These are phyloP conservation scores for Claviceps humidiphila DNA, from an alignment of 2,329 filamentous ascomycete species.

Conservation along the genomic window DNA sequence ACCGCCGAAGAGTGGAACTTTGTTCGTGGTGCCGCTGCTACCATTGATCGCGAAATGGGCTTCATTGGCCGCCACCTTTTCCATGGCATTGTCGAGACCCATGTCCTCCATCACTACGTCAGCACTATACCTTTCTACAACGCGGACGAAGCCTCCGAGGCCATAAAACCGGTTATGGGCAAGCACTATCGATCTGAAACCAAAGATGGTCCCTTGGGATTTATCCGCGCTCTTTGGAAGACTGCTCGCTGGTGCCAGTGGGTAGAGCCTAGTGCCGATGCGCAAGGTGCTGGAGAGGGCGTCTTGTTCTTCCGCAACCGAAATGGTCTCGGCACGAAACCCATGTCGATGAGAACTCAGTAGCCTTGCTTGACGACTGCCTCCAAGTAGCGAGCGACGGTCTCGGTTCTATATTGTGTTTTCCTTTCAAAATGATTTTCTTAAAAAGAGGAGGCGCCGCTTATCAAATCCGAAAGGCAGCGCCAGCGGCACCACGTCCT, in stretches of 20 bases:
- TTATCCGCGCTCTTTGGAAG: conserved; percentile 71
- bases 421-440: neutral
- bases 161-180: conserved; percentile 92
- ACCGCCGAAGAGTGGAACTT: conserved; percentile 78
- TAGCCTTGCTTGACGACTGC: neutral
- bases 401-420: conserved; percentile 1
- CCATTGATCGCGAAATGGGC: conserved; percentile 93
- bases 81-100: conserved; percentile 95
- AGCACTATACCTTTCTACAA: conserved; percentile 94
- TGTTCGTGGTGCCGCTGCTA: conserved; percentile 82
- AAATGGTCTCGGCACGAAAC: conserved; percentile 63
- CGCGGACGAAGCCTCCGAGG: conserved; percentile 85
- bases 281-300: conserved; percentile 66
- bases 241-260: conserved; percentile 84
- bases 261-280: conserved; percentile 83
- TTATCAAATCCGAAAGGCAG: neutral
- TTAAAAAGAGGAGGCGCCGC: neutral
- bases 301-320: conserved; percentile 92
- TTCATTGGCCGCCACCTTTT: conserved; percentile 84
- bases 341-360: conserved; percentile 13
- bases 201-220: conserved; percentile 63
- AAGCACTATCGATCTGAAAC: conserved; percentile 82
- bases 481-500: neutral
- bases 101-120: conserved; percentile 96
- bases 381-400: neutral